A percentile compares a stretch with the other conserved stretches of the same genome.
phyloP scores from a whole-genome alignment of 2,329 filamentous ascomycete genomes.

The Fusarium miscanthi region DNA sequence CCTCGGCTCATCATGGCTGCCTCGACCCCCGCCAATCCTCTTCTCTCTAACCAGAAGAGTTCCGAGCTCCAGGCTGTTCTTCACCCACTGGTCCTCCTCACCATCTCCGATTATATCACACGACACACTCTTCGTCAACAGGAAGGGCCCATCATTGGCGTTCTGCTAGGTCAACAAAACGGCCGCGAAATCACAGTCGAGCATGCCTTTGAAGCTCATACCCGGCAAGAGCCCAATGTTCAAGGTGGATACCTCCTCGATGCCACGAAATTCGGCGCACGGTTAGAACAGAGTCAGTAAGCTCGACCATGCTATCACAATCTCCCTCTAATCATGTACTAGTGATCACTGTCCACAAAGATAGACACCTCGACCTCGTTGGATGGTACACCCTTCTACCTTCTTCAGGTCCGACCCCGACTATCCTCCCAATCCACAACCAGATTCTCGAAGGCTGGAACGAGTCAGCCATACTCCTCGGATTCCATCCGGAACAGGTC shows the following conservation, averaged over 20 bases:
- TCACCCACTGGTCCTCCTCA: conserved; percentile 94
- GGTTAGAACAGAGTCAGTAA: conserved; percentile 83
- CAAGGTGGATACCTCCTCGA: conserved; percentile 73
- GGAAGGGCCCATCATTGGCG: conserved; percentile 82
- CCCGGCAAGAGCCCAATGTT: conserved; percentile 55
- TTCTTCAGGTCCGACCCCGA: conserved; percentile 74
- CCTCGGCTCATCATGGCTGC: conserved; percentile 58
- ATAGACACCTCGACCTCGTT: conserved; percentile 83
- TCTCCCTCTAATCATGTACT: conserved; percentile 6
- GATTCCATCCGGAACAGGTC: conserved; percentile 79
- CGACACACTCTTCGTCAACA: conserved; percentile 84
- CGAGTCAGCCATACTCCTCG: conserved; percentile 87
- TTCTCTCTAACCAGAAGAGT: conserved; percentile 74
- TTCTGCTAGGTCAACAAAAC: conserved; percentile 90
- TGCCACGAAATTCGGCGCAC: conserved; percentile 76
- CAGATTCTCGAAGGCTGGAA: conserved; percentile 81
- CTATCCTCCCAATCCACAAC: conserved; percentile 78
- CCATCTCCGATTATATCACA: conserved; percentile 96
- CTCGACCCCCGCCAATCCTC: conserved; percentile 58
- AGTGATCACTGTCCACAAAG: conserved; percentile 92
- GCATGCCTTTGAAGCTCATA: conserved; percentile 87
- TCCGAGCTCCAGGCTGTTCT: conserved; percentile 84
- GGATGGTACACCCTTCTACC: conserved; percentile 91
- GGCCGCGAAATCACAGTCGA: conserved; percentile 92
- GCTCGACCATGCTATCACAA: not conserved